Evolutionary conservation across 164 flowering plant species (phyloP).

Genomic region (Macadamia integrifolia): DNA sequence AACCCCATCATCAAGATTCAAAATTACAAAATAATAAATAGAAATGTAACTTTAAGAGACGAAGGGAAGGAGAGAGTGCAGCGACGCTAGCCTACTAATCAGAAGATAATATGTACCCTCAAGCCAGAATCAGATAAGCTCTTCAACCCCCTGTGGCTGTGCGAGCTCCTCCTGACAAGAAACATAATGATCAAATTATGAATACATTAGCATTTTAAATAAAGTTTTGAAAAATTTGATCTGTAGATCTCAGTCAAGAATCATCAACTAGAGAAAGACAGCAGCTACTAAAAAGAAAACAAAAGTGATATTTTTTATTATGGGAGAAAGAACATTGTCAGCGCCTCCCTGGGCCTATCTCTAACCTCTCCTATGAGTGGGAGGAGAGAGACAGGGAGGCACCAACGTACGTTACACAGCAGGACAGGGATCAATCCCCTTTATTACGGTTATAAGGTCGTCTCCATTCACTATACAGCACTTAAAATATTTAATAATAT

Average conservation of each 20-base stretch:
- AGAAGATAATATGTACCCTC: conserved; percentile 14
- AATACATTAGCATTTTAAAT: background rate
- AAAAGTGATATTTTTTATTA: background rate
- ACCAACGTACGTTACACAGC: too few species aligned
- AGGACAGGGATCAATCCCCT: too few species aligned
- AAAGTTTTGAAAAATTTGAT: background rate
- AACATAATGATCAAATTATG: conserved; percentile 1
- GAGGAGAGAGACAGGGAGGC: too few species aligned
- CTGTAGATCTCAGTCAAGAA: background rate
- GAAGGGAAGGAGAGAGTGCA: conserved; percentile 16
- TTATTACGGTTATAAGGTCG: too few species aligned
- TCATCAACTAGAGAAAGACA: too few species aligned
- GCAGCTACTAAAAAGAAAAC: too few species aligned
- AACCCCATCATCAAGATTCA: conserved; percentile 8
- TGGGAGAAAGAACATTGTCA: too few species aligned
- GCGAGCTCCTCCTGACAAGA: conserved; percentile 28
- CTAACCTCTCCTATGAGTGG: too few species aligned
- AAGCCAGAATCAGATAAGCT: conserved; percentile 1
- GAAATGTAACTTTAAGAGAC: background rate
- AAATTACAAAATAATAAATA: background rate
- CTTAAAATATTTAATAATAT: too few species aligned
- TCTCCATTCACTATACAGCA: too few species aligned
- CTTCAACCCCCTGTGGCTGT: conserved; percentile 32
- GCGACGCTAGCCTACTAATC: conserved; percentile 19
- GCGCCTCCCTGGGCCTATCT: too few species aligned